phyloP scores from a whole-genome alignment of 352 stramenopile genomes.

The Phytopythium vexans region DNA sequence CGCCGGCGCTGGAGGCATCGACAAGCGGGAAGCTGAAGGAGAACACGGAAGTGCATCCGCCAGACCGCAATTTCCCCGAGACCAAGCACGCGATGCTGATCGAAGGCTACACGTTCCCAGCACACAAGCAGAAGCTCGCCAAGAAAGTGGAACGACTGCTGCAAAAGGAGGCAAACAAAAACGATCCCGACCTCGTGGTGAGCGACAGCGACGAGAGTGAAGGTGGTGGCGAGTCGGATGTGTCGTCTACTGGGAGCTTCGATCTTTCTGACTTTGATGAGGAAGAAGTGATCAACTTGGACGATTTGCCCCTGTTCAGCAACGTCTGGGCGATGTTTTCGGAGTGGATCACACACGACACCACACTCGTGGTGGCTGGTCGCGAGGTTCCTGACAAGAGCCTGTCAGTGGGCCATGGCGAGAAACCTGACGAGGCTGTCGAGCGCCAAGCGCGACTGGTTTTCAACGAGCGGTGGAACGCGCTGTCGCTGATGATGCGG shows the following conservation, averaged over 20 bases:
- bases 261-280: conserved; percentile 69
- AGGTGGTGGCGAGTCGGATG: conserved; percentile 35
- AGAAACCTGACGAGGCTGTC: conserved; percentile 36
- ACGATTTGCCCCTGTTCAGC: conserved; percentile 65
- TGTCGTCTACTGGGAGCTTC: conserved; percentile 52
- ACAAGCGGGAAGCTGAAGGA: conserved; percentile 34
- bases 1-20: conserved; percentile 8
- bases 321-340: conserved; percentile 74
- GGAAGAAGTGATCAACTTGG: conserved; percentile 62
- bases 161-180: conserved; percentile 23
- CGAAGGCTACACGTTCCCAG: conserved; percentile 81
- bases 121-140: conserved; percentile 70
- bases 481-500: conserved; percentile 58
- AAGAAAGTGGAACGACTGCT: conserved; percentile 68
- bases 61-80: conserved; percentile 49
- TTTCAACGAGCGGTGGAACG: conserved; percentile 60
- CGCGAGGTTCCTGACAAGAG: conserved; percentile 21
- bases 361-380: conserved; percentile 48
- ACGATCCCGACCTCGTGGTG: conserved; percentile 46
- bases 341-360: conserved; percentile 69
- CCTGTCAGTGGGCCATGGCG: conserved; percentile 9
- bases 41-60: conserved; percentile 27
- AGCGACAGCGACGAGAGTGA: conserved; percentile 77
- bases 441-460: conserved; percentile 45
- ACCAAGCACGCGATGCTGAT: conserved; percentile 64